phyloP scores from a whole-genome alignment of 768 basidiomycete genomes.

The Coprinopsis sp. region DNA sequence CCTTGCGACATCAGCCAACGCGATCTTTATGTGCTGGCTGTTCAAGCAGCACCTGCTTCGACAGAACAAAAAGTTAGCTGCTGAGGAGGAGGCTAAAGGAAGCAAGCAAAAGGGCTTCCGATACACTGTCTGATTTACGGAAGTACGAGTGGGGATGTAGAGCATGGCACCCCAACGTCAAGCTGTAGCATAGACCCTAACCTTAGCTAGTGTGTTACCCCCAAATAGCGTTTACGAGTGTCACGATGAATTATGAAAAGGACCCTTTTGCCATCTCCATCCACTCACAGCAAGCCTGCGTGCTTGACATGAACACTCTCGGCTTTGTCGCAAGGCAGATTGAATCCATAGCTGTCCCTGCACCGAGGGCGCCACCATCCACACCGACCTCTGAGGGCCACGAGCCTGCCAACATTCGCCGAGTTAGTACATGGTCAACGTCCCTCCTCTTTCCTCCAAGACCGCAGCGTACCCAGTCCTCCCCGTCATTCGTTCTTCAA shows the following conservation, averaged over 20 bases:
- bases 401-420: constrained; percentile 31
- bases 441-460: constrained; percentile 42
- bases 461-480: constrained; percentile 60
- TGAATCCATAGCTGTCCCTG: constrained; percentile 69
- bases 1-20: constrained; percentile 50
- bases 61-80: constrained; percentile 35
- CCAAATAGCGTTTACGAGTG: too few relatives aligned
- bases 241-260: too few relatives aligned
- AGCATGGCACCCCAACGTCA: constrained; percentile 2
- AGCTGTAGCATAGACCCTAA: too few relatives aligned
- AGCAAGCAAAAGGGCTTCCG: constrained; percentile 40
- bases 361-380: constrained; percentile 54
- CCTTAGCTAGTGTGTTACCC: too few relatives aligned
- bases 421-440: constrained; percentile 55
- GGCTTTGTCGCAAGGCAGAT: constrained; percentile 77
- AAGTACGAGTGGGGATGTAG: constrained; percentile 8
- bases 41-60: constrained; percentile 39
- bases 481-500: constrained; percentile 42
- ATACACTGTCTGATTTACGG: constrained; percentile 40
- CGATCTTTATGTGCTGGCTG: constrained; percentile 49
- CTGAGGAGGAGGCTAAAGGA: constrained; percentile 36
- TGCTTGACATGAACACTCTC: constrained; percentile 88
- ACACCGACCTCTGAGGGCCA: constrained; percentile 42
- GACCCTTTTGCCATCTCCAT: too few relatives aligned
- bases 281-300: too few relatives aligned